A percentile compares a stretch with the other conserved stretches of the same genome.
phyloP scores from a whole-genome alignment of 768 basidiomycete species.

The Mycena rosella region DNA sequence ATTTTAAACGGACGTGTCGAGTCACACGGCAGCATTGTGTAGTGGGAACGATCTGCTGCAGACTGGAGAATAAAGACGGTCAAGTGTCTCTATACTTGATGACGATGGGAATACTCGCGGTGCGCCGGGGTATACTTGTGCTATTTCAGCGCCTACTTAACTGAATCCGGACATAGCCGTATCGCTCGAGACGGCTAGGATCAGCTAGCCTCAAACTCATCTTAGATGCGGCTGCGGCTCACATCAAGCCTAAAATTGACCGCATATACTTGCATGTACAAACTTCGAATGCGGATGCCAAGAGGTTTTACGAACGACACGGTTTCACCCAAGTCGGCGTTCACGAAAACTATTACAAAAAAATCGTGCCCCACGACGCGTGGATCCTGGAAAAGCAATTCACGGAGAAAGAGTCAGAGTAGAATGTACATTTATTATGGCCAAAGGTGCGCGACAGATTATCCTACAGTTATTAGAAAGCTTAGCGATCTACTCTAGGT shows the following conservation, averaged over 20 bases:
- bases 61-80: conserved; percentile 77
- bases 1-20: conserved; percentile 30
- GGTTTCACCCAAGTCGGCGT: conserved; percentile 79
- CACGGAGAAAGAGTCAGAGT: conserved; percentile 36
- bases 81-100: conserved; percentile 80
- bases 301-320: conserved; percentile 85
- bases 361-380: conserved; percentile 85
- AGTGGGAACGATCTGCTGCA: conserved; percentile 87
- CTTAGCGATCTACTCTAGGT: conserved; percentile 30
- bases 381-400: conserved; percentile 85
- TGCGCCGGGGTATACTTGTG: conserved; percentile 52
- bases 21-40: conserved; percentile 24
- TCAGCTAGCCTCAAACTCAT: conserved; percentile 79
- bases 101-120: conserved; percentile 93
- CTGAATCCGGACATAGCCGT: conserved; percentile 68
- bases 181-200: conserved; percentile 84
- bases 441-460: conserved; percentile 35
- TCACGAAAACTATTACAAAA: conserved; percentile 89
- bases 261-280: conserved; percentile 90
- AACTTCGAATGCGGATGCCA: conserved; percentile 81
- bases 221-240: conserved; percentile 70
- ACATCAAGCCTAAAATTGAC: conserved; percentile 71
- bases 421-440: conserved; percentile 34
- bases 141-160: conserved; percentile 27
- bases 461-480: conserved; percentile 17